Conservation (phyloP, 331 rosid species). For the Cydonia oblonga region DNA sequence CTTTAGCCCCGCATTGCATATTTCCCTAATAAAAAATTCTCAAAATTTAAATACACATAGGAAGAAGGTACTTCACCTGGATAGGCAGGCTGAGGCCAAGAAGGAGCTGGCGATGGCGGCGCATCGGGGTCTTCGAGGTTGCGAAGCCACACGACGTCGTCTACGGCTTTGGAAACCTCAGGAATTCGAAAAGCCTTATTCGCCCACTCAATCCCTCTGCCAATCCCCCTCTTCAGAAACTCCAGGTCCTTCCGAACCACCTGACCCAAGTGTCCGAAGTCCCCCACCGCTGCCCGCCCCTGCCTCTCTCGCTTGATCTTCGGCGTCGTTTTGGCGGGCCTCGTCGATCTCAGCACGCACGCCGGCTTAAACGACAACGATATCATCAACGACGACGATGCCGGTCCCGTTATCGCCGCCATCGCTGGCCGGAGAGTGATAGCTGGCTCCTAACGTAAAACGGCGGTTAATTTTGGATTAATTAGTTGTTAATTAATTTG, state of each 20-base stretch:
- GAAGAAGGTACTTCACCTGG: constrained; percentile 41
- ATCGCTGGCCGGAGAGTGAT: constrained; percentile 8
- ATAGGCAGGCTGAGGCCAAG: constrained; percentile 71
- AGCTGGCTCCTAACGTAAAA: not conserved
- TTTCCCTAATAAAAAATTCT: not conserved
- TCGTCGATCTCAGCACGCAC: constrained; percentile 15
- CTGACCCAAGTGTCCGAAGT: constrained; percentile 50
- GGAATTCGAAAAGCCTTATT: constrained; percentile 57
- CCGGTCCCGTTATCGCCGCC: constrained; percentile 20
- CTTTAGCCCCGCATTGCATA: too few species aligned
- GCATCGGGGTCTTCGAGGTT: constrained; percentile 63
- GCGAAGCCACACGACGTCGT: constrained; percentile 70
- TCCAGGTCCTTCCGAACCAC: constrained; percentile 66
- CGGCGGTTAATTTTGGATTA: not conserved
- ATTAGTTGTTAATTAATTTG: not conserved
- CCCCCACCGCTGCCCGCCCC: constrained; percentile 37
- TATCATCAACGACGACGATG: too few species aligned
- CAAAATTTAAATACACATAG: not conserved
- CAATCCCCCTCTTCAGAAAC: constrained; percentile 46
- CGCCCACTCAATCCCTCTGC: constrained; percentile 59
- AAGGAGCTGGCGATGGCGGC: constrained; percentile 29
- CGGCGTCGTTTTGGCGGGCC: constrained; percentile 8
- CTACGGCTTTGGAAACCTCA: constrained; percentile 41
- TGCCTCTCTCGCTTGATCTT: constrained; percentile 13
- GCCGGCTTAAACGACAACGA: constrained; percentile 18